Conservation (phyloP, 768 basidiomycete species). For the Boletales sp. region DNA sequence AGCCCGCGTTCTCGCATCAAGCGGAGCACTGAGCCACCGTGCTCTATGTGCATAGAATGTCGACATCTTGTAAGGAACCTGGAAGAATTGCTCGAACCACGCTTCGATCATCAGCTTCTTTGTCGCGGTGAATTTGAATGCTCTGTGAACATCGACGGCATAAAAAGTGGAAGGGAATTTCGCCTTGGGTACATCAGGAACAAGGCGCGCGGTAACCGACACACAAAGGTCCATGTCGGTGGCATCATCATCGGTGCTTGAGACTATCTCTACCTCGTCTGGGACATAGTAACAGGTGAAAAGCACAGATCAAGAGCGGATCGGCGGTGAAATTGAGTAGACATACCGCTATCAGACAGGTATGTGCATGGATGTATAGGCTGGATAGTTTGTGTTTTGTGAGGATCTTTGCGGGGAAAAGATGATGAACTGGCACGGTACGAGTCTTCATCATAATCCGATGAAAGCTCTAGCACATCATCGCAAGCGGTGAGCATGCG, state of each 20-base stretch:
- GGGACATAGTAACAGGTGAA: background rate
- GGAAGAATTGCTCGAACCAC: background rate
- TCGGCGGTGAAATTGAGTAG: background rate
- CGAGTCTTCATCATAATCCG: background rate
- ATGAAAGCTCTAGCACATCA: background rate
- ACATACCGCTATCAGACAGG: background rate
- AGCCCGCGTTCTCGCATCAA: background rate
- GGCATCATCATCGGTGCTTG: background rate
- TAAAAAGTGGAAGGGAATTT: constrained; percentile 1
- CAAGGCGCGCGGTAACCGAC: background rate
- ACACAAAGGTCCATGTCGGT: background rate
- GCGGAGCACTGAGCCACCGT: background rate
- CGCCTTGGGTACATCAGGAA: background rate
- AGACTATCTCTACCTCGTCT: background rate
- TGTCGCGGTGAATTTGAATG: background rate
- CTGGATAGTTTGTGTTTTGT: background rate
- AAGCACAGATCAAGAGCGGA: too few species aligned
- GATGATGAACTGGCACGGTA: background rate
- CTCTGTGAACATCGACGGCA: background rate
- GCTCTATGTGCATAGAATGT: background rate
- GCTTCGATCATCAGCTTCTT: background rate
- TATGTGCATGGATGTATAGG: background rate
- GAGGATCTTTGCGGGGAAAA: too few species aligned
- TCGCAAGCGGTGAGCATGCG: background rate
- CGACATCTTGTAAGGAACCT: background rate